These are phyloP conservation scores for Tolypocladium guangdongense DNA, from an alignment of 2,329 filamentous ascomycete genomes.

Conservation along the genomic window DNA sequence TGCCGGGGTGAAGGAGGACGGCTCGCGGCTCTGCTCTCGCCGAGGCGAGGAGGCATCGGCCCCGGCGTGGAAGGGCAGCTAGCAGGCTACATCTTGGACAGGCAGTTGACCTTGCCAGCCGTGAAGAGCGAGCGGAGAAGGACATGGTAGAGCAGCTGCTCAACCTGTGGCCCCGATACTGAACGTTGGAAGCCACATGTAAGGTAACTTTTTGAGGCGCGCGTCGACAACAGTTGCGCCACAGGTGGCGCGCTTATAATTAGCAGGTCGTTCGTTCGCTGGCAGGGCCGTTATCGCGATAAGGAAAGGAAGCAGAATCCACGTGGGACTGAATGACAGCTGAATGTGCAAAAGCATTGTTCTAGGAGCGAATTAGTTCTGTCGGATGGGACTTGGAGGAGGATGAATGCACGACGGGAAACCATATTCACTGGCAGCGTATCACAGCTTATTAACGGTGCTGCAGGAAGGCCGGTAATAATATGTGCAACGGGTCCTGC, in stretches of 20 bases:
- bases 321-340: neutral
- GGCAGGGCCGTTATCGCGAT: neutral
- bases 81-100: slow-evolving; percentile 1
- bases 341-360: neutral
- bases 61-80: neutral
- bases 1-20: neutral
- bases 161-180: neutral
- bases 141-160: slow-evolving; percentile 4
- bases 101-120: neutral
- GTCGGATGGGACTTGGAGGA: no score
- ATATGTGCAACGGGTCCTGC: neutral
- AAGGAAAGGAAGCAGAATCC: neutral
- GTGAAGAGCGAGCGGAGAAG: slow-evolving; percentile 1
- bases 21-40: neutral
- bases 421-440: neutral
- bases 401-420: neutral
- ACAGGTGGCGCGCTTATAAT: slow-evolving; percentile 1
- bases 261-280: neutral
- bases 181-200: neutral
- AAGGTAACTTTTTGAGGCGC: neutral
- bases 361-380: neutral
- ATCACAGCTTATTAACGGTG: neutral
- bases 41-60: neutral
- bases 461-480: neutral
- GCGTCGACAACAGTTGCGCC: neutral